These are phyloP conservation scores for Colletotrichum sojae DNA, from an alignment of 2,329 filamentous ascomycete genomes.

Conservation along the genomic window DNA sequence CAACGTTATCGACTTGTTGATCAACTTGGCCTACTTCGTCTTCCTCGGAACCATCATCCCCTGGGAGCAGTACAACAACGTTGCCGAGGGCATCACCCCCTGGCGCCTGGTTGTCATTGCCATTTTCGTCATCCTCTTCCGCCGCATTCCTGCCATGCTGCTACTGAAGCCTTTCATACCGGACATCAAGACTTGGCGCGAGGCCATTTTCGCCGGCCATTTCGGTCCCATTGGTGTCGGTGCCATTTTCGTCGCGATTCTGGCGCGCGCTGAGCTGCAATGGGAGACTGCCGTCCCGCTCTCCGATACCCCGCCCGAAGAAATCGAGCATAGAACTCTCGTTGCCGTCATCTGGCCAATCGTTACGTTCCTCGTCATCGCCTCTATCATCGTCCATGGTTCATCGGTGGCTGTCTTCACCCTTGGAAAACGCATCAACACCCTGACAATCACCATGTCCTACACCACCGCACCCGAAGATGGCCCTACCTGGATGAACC, in stretches of 20 bases:
- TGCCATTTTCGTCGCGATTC: constrained; percentile 93
- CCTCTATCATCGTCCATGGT: constrained; percentile 95
- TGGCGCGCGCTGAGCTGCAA: constrained; percentile 93
- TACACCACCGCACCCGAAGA: constrained; percentile 93
- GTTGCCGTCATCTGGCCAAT: constrained; percentile 96
- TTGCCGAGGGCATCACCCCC: constrained; percentile 79
- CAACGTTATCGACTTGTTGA: constrained; percentile 97
- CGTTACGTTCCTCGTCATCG: constrained; percentile 91
- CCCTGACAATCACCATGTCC: constrained; percentile 92
- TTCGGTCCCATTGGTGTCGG: constrained; percentile 98
- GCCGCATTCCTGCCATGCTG: constrained; percentile 96
- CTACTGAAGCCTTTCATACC: constrained; percentile 91
- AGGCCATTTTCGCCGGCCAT: constrained; percentile 95
- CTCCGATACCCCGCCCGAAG: constrained; percentile 68
- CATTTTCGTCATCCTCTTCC: constrained; percentile 94
- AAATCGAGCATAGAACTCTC: constrained; percentile 74
- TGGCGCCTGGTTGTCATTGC: constrained; percentile 96
- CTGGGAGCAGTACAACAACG: constrained; percentile 90
- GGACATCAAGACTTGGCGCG: constrained; percentile 97
- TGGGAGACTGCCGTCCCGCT: constrained; percentile 82
- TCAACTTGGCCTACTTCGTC: constrained; percentile 98
- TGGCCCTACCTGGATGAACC: constrained; percentile 94
- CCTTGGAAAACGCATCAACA: constrained; percentile 97
- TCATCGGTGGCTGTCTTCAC: constrained; percentile 99
- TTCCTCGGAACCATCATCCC: constrained; percentile 98